Evolutionary conservation across 2,329 filamentous ascomycete genomes (phyloP), one percentile per base, ranked within the genome.

Genomic region (Cladobotryum protrusum): DNA sequence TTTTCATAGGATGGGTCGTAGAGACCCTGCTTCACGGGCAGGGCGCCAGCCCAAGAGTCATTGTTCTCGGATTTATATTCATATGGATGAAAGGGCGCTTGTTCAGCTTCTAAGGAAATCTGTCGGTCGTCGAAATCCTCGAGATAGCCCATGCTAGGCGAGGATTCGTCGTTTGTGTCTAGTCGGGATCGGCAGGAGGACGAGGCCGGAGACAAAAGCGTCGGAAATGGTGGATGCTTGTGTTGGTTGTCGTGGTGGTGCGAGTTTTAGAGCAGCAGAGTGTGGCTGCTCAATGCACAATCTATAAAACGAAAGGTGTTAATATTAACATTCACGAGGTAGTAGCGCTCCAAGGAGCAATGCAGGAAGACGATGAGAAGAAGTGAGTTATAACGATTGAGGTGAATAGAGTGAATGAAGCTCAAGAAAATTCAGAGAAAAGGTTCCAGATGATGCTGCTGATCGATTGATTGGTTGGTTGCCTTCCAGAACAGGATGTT

Each of bases 1-100:
- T 97, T 97, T 75, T 97, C 93, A 57, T 95, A 83, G 69, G 85
- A 83, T 56, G 93, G 93, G 74, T 97, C 91, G 69, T 99, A 99
- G 46, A 99, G 83, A 79, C 92, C 93, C 84, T 97, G 92, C 83
- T 95, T 95, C 81, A 95, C 83, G 65, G 93, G 93, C 63, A 99
- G 82, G 67, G 92, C 87, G 66, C 91, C 89, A 63, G 92, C 93
- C 93, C 93, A 95, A 59, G 89, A 92, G 69, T 65, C 71, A 68
- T 90, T 89, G 75, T 90, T 89, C 69, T 90, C 85, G 54, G 84
- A 85, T 71, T 93, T 85, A 72, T 93, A 97, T 70, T 89, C 83
- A 83, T 92, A 96, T 46, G 78, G 81, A 65, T 78, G 74, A 65
- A 84, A 84, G 66, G 73, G 67, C 61, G 81, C 75, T 60, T 76